phyloP scores from a whole-genome alignment of 2,329 filamentous ascomycete genomes.

The Talaromyces verruculosus region DNA sequence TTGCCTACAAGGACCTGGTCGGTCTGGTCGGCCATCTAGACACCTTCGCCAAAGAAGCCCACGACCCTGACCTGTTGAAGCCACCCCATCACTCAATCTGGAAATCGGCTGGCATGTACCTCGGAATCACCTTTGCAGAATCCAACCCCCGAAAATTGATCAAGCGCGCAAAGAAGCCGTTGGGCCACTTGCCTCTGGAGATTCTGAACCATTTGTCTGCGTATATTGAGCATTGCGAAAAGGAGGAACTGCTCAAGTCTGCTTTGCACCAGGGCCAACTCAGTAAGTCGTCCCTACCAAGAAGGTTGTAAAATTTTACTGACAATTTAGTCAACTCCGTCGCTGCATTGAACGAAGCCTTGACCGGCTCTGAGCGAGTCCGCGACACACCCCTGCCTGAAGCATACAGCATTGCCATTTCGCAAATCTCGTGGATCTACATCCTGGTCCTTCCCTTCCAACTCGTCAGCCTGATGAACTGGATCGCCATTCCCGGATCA shows the following conservation, averaged over 20 bases:
- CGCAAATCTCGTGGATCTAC: conserved; percentile 84
- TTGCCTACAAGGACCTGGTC: conserved; percentile 71
- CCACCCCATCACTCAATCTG: conserved; percentile 53
- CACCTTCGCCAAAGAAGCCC: conserved; percentile 67
- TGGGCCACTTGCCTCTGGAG: conserved; percentile 82
- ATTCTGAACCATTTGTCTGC: conserved; percentile 71
- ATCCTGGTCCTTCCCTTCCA: conserved; percentile 80
- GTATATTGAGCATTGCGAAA: conserved; percentile 63
- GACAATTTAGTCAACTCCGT: conserved; percentile 56
- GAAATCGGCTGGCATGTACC: conserved; percentile 68
- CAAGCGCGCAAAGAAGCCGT: conserved; percentile 69
- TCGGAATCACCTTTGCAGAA: conserved; percentile 73
- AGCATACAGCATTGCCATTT: conserved; percentile 80
- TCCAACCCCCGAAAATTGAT: conserved; percentile 76
- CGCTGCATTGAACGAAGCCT: conserved; percentile 66
- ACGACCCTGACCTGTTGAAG: conserved; percentile 42
- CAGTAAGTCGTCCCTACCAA: conserved; percentile 27
- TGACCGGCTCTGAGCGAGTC: conserved; percentile 72
- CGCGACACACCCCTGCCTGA: conserved; percentile 79
- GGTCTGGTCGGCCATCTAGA: conserved; percentile 70
- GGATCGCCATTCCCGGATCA: conserved; percentile 76
- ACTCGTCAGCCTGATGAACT: conserved; percentile 62
- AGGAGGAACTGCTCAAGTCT: conserved; percentile 39
- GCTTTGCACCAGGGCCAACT: conserved; percentile 41
- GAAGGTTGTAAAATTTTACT: not conserved